Evolutionary conservation across 2,329 filamentous ascomycete genomes (phyloP).

Genomic region (Talaromyces albobiverticillius): DNA sequence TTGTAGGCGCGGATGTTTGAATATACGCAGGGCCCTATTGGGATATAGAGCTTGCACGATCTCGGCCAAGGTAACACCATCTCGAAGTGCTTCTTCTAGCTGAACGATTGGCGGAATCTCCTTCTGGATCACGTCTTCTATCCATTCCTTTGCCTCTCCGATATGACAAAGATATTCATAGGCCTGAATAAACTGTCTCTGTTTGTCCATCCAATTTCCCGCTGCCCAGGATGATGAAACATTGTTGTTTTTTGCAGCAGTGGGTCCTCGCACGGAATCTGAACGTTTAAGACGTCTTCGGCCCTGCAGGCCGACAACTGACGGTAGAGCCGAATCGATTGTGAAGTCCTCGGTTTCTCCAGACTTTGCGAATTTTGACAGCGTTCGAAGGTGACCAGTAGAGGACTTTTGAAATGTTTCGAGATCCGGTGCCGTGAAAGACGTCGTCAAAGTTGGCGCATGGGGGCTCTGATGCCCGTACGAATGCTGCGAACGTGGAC

Average conservation of each 20-base stretch:
- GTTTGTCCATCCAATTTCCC: constrained; percentile 98
- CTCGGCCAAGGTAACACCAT: constrained; percentile 92
- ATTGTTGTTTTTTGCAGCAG: constrained; percentile 40
- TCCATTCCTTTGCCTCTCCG: constrained; percentile 98
- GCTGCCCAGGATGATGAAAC: constrained; percentile 67
- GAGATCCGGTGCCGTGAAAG: constrained; percentile 68
- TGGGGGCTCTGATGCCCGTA: constrained; percentile 29
- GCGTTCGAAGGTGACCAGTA: constrained; percentile 80
- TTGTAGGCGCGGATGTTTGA: constrained; percentile 79
- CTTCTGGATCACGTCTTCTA: constrained; percentile 83
- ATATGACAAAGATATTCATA: constrained; percentile 99
- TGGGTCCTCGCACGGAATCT: constrained; percentile 48
- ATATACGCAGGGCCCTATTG: constrained; percentile 73
- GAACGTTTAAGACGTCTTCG: constrained; percentile 76
- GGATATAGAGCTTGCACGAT: constrained; percentile 87
- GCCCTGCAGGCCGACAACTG: constrained; percentile 84
- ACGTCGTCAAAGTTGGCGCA: constrained; percentile 35
- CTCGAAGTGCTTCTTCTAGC: constrained; percentile 84
- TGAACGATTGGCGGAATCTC: constrained; percentile 89
- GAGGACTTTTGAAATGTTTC: constrained; percentile 82
- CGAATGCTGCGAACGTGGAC: constrained; percentile 28
- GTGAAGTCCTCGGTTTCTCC: constrained; percentile 75
- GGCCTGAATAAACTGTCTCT: constrained; percentile 90
- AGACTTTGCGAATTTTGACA: constrained; percentile 78
- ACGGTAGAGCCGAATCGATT: constrained; percentile 72